These are phyloP conservation scores for Lactarius trivialis DNA, from an alignment of 768 basidiomycete genomes.

Conservation along the genomic window DNA sequence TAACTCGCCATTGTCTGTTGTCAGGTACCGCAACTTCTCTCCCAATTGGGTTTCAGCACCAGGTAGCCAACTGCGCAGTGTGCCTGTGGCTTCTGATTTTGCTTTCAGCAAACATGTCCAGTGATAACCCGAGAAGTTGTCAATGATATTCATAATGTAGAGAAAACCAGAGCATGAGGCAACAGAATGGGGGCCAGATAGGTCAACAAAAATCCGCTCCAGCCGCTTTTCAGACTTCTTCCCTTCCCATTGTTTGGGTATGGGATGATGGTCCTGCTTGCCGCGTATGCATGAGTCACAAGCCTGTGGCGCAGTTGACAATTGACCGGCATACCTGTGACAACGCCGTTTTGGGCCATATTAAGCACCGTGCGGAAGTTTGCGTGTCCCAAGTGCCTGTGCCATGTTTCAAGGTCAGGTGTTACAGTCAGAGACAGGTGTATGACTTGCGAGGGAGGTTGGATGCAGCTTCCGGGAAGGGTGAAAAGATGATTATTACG, in stretches of 20 bases:
- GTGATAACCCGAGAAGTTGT: not conserved
- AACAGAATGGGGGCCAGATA: not conserved
- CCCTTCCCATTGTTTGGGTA: not conserved
- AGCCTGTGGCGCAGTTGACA: not conserved
- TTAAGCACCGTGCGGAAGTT: not conserved
- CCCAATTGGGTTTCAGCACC: not conserved
- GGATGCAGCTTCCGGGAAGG: no score
- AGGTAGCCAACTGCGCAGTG: not conserved
- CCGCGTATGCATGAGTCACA: not conserved
- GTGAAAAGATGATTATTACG: rapidly evolving
- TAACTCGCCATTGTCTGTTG: not conserved
- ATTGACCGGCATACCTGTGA: conserved; percentile 1
- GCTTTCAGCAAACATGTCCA: not conserved
- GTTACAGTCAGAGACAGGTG: no score
- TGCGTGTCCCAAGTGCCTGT: not conserved
- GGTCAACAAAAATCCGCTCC: not conserved
- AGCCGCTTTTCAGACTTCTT: not conserved
- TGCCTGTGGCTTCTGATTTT: not conserved
- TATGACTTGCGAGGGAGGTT: no score
- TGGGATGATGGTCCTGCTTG: not conserved
- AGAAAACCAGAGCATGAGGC: not conserved
- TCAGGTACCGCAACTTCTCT: not conserved
- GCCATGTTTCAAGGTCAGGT: not conserved
- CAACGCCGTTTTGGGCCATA: not conserved
- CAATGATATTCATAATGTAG: not conserved